These are phyloP conservation scores for Gonapodya prolifera DNA, from an alignment of 192 early-diverging fungal species.

Conservation along the genomic window DNA sequence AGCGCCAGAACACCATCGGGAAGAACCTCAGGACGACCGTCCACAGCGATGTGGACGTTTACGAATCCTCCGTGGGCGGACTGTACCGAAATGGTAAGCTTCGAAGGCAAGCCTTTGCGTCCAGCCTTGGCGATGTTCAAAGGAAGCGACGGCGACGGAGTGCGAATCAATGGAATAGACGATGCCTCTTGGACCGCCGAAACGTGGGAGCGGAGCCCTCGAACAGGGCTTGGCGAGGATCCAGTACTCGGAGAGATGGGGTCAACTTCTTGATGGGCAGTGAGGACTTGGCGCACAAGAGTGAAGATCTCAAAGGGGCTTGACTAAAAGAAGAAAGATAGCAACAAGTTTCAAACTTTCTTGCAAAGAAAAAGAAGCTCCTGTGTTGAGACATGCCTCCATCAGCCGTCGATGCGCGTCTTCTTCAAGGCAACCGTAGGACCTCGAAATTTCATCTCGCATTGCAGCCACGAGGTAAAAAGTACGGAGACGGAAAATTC, in stretches of 20 bases:
- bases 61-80: slow-evolving; percentile 74
- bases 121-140: no score
- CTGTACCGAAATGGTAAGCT: slow-evolving; percentile 46
- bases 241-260: no score
- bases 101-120: no score
- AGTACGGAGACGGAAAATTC: slow-evolving; percentile 67
- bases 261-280: no score
- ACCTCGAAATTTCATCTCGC: slow-evolving; percentile 67
- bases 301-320: slow-evolving; percentile 71
- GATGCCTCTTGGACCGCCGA: no score
- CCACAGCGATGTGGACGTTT: slow-evolving; percentile 39
- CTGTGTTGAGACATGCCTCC: slow-evolving; percentile 24
- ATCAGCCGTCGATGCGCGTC: slow-evolving; percentile 69
- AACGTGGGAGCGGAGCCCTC: no score
- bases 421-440: slow-evolving; percentile 60
- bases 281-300: slow-evolving; percentile 57
- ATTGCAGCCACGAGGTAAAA: slow-evolving; percentile 77
- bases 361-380: no score
- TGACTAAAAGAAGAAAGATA: slow-evolving; percentile 23
- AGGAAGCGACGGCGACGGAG: no score
- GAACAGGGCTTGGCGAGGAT: no score
- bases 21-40: slow-evolving; percentile 27
- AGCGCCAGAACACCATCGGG: slow-evolving; percentile 25
- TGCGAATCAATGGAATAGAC: no score
- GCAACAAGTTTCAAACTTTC: no score